Base-by-base conservation (phyloP, 345 rosid species). In the Heritiera littoralis region DNA sequence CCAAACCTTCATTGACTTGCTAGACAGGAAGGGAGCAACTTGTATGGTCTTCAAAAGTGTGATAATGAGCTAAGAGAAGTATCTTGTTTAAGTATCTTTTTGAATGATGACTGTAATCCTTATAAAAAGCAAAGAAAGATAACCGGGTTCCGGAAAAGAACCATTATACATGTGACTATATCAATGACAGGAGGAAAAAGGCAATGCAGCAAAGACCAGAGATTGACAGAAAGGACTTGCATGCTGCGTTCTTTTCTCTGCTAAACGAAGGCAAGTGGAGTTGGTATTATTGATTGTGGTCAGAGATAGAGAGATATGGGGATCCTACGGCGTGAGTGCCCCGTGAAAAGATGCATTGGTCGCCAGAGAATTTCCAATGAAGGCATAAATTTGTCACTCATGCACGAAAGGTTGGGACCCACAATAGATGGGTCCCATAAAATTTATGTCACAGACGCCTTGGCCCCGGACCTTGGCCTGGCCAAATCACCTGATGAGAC, bases 201-300 rank as follows among this genome's bases (percentile, higher is more conserved):
- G 69, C 45, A 79, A 82, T 17, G 74, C 55, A 61, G 65, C 45
- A 48, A 72, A 56, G 43, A 40, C 74, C 77, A 78, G 74, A 77
- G 63, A 60, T 76, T 78, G 87, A 88, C 89, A 80, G 83, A 72
- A 72, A 80, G 55, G 70, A 72, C 64, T 76, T n/a, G 76, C 68
- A 78, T 76, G 83, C 79, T 64, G 54, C 55, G 64, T 40, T 75
- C 48, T 83, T 63, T 78, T 63, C 75, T 67, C 67, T 61, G 78
- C 76, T 6, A 76, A 67, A 80, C 30, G 74, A 66, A 77, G 76
- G 86, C 85, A 80, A 83, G 84, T 84, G 81, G 83, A 76, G 76
- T 71, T 66, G 48, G 66, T 32, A 60, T 75, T 72, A 79, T 77
- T 74, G 81, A 64, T 54, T 13, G 59, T 60, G 72, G 65, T 46